These are phyloP conservation scores for Berkeleyomyces rouxiae DNA, from an alignment of 2,329 filamentous ascomycete genomes.

Conservation along the genomic window DNA sequence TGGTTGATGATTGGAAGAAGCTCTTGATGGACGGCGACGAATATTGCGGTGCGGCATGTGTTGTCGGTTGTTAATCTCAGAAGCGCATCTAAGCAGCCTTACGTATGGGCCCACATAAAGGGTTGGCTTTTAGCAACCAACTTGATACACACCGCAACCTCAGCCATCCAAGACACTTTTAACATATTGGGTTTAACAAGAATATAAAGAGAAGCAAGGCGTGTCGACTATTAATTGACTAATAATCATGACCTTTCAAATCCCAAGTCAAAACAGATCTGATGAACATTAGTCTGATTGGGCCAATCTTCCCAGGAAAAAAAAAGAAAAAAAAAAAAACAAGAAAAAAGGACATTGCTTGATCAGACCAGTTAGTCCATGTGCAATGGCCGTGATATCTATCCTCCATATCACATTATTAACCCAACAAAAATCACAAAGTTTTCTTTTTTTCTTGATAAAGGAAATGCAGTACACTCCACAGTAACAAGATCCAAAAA, in stretches of 20 bases:
- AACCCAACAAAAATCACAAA: not conserved
- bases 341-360: not conserved
- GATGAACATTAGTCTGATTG: no score
- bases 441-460: not conserved
- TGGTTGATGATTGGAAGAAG: not conserved
- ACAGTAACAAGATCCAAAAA: not conserved
- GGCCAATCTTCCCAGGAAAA: no score
- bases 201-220: not conserved
- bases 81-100: not conserved
- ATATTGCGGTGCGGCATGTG: not conserved
- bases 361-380: not conserved
- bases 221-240: not conserved
- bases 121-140: not conserved
- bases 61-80: not conserved
- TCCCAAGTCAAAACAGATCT: not conserved
- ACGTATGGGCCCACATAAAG: not conserved
- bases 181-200: not conserved
- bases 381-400: not conserved
- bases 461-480: not conserved
- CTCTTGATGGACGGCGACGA: not conserved
- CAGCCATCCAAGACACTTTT: not conserved
- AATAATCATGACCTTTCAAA: not conserved
- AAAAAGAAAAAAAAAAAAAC: not conserved
- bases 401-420: not conserved
- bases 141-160: not conserved